A percentile compares a stretch with the other conserved stretches of the same genome.
Evolutionary conservation across 805 yeast genomes (phyloP).

Genomic region (Candida easanensis): DNA sequence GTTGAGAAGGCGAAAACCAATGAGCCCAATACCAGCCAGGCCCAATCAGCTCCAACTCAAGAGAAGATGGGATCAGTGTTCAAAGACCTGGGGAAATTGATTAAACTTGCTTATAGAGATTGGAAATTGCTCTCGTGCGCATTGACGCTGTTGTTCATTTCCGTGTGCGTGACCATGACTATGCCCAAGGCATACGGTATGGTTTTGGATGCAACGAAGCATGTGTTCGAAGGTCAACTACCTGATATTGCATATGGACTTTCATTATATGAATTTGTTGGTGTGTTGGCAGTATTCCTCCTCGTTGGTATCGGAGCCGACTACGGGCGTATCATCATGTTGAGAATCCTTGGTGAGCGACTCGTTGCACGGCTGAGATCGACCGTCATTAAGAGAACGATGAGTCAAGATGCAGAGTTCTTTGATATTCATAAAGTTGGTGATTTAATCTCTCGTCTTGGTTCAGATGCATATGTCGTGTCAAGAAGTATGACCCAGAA

Average conservation of each 20-base stretch:
- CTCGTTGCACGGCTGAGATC: constrained; percentile 82
- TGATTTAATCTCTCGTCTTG: constrained; percentile 84
- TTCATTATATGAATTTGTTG: constrained; percentile 58
- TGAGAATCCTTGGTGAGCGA: constrained; percentile 80
- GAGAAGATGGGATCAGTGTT: constrained; percentile 13
- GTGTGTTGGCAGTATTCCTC: constrained; percentile 40
- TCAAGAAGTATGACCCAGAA: constrained; percentile 87
- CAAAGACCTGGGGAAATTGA: constrained; percentile 35
- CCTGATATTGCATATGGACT: constrained; percentile 47
- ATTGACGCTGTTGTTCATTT: constrained; percentile 40
- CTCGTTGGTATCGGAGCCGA: constrained; percentile 68
- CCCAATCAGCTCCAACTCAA: background rate
- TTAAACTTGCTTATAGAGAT: constrained; percentile 44
- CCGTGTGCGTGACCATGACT: constrained; percentile 50
- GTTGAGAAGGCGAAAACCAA: background rate
- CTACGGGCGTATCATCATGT: constrained; percentile 66
- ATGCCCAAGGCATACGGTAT: constrained; percentile 57
- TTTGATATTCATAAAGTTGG: constrained; percentile 95
- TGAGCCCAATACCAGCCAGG: background rate
- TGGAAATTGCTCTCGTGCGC: constrained; percentile 42
- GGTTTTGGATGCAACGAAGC: constrained; percentile 48
- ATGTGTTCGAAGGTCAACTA: constrained; percentile 29
- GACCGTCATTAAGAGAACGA: constrained; percentile 68
- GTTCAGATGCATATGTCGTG: constrained; percentile 88
- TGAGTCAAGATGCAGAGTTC: constrained; percentile 88